Percentiles rank a stretch among this genome's conserved stretches.
These are phyloP conservation scores for Rhodosporidiobolus sp. DNA, from an alignment of 768 basidiomycete genomes.

Conservation along the genomic window DNA sequence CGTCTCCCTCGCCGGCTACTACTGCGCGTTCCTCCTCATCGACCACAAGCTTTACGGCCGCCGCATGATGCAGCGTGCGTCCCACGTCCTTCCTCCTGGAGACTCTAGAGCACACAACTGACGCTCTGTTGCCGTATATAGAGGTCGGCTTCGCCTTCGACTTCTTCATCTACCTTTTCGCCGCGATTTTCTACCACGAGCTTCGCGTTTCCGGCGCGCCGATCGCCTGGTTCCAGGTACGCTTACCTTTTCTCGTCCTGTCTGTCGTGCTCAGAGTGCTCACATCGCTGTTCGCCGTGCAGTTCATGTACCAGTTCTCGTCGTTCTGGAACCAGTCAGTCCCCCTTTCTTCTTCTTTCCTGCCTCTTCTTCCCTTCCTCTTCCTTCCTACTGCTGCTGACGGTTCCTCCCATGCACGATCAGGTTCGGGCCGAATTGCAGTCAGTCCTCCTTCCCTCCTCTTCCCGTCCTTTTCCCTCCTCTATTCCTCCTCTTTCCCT, in stretches of 20 bases:
- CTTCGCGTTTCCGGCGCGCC: slow-evolving; percentile 43
- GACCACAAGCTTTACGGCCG: slow-evolving; percentile 52
- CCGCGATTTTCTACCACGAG: slow-evolving; percentile 40
- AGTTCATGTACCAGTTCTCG: slow-evolving; percentile 49
- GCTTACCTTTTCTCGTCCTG: neutral
- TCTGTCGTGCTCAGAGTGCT: neutral
- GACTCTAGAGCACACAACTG: slow-evolving; percentile 20
- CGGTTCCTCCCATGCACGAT: no score
- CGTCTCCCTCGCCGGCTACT: slow-evolving; percentile 51
- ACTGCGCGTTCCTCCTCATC: slow-evolving; percentile 50
- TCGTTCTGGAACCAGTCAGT: slow-evolving; percentile 52
- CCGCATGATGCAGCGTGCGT: slow-evolving; percentile 46
- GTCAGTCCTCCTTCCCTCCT: no score
- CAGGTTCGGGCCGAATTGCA: no score
- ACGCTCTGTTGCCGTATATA: neutral
- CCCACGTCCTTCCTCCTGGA: neutral
- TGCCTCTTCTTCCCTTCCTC: no score
- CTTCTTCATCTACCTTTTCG: slow-evolving; percentile 48
- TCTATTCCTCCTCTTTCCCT: slow-evolving; percentile 8
- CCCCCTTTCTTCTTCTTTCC: no score
- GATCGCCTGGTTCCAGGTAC: slow-evolving; percentile 48
- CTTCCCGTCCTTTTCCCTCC: no score
- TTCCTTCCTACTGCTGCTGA: no score
- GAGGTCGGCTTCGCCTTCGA: slow-evolving; percentile 49
- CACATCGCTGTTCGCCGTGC: slow-evolving; percentile 49